Percentiles rank a stretch among this genome's conserved stretches.
These are phyloP conservation scores for Diaporthe sp. DNA, from an alignment of 2,329 filamentous ascomycete species.

Conservation along the genomic window DNA sequence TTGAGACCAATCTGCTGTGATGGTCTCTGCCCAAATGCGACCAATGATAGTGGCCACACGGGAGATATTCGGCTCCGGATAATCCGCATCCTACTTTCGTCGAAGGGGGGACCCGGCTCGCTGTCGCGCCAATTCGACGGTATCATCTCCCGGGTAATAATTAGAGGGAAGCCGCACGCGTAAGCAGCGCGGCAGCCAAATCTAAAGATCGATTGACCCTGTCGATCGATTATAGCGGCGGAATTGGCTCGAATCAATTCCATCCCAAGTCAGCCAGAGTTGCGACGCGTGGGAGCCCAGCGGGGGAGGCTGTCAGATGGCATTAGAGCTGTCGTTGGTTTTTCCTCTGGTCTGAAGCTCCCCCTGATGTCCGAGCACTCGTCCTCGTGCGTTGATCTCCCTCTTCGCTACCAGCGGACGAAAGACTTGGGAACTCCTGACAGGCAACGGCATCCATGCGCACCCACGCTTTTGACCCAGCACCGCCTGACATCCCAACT, in stretches of 20 bases:
- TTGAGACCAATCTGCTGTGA: not conserved
- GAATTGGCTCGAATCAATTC: not conserved
- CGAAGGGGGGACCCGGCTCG: not conserved
- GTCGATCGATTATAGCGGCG: constrained; percentile 21
- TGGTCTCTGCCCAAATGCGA: not conserved
- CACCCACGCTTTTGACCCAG: not conserved
- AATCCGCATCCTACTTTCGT: not conserved
- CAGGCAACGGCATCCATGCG: constrained; percentile 12
- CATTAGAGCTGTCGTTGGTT: not conserved
- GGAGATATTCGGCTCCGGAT: not conserved
- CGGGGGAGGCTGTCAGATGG: not conserved
- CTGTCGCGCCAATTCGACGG: constrained; percentile 9
- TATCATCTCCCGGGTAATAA: constrained; percentile 7
- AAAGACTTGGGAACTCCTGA: constrained; percentile 12
- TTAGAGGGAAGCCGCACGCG: not conserved
- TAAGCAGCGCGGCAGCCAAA: not conserved
- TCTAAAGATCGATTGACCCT: constrained; percentile 12
- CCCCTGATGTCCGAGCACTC: not conserved
- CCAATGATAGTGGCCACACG: not conserved
- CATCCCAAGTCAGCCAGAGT: not conserved
- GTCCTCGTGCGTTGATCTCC: not conserved
- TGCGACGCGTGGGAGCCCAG: not conserved
- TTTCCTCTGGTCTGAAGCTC: too few relatives aligned
- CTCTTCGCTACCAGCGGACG: not conserved
- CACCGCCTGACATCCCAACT: not conserved